Evolutionary conservation across 2,329 filamentous ascomycete genomes (phyloP).

Genomic region (Sarocladiaceae sp.): DNA sequence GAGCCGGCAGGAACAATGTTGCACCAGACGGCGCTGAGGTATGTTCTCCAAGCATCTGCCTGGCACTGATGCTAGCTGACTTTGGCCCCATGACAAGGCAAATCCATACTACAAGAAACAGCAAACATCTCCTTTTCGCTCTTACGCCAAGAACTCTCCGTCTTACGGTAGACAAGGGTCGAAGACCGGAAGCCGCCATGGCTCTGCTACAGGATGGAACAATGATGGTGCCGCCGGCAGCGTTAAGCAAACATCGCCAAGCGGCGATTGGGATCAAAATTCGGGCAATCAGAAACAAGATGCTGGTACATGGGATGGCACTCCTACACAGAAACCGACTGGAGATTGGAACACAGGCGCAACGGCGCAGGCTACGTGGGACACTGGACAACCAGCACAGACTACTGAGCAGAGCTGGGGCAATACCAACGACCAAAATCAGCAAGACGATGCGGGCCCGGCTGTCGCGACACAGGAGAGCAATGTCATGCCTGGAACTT

Average conservation of each 20-base stretch:
- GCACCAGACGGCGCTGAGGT: background rate
- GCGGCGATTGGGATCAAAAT: background rate
- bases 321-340: too few species aligned
- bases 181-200: background rate
- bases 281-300: background rate
- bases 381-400: background rate
- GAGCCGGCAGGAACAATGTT: slow-evolving; percentile 10
- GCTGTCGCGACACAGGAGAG: background rate
- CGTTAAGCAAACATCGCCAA: background rate
- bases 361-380: background rate
- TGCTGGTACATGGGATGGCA: slow-evolving; percentile 5
- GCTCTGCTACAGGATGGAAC: slow-evolving; percentile 3
- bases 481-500: slow-evolving; percentile 30
- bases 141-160: background rate
- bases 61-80: too few species aligned
- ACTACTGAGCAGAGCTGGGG: background rate
- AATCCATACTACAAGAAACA: background rate
- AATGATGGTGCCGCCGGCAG: slow-evolving; percentile 3
- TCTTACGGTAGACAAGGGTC: background rate
- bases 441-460: slow-evolving; percentile 5
- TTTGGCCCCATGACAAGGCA: background rate
- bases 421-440: background rate
- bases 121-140: slow-evolving; percentile 5
- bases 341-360: background rate
- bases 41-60: background rate